Base-by-base conservation (phyloP, 1,139 yeast species). In the Spathaspora sp. region DNA sequence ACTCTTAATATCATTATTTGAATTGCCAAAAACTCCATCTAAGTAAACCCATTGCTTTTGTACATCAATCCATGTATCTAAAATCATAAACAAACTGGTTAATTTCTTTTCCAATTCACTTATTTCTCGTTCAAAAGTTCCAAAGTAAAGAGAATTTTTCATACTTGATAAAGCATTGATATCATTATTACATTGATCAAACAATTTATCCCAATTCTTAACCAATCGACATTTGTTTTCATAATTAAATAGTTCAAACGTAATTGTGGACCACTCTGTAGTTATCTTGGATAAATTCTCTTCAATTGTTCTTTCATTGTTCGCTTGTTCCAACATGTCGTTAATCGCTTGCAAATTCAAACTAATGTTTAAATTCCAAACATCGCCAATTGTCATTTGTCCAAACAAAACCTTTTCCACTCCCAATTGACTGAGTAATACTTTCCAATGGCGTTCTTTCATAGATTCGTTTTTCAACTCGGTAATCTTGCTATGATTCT, bases 31-130 rank as follows among this genome's bases (percentile, higher is more conserved):
- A 0, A 90, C 82, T 0, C 96, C 97, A 51, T 82, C 86, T 17
- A 91, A 72, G 57, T 91, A 89, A 1, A 89, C 81, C 96, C 96
- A 91, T 56, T 86, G 89, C n/a, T 86, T 71, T 61, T 93, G 98
- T 1, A 84, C 89, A 41, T 89, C 96, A 38, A 86, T 75, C 95
- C 97, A 90, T 0, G 67, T 59, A 54, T 84, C 90, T 41, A 89
- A 70, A 2, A 88, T 59, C 1, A 70, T 66, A 45, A 75, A 76
- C 1, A 89, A 56, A 0, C 64, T 59, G 44, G 77, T 79, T 31
- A 93, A 61, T 49, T 74, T 80, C 1, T 68, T 71, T 52, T 86
- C 91, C 71, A 89, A 70, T 1, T 69, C 71, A 4, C 64, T 51
- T 0, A 84, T 78, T 16, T 78, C 82, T 45, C 78, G 80, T 49